Evolutionary conservation across 2,329 filamentous ascomycete genomes (phyloP).

Genomic region (Apiospora hydei): DNA sequence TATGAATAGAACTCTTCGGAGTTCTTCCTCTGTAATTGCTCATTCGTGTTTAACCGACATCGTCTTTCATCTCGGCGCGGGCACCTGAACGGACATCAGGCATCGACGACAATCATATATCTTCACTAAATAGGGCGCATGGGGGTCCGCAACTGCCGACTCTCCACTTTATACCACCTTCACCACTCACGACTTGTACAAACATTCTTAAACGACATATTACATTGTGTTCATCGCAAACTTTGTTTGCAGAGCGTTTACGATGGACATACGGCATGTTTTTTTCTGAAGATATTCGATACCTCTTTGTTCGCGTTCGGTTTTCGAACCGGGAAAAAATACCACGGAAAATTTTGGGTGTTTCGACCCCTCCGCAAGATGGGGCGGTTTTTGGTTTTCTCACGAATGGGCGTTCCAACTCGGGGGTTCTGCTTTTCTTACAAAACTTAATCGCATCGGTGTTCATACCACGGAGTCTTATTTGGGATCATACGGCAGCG

Average conservation of each 20-base stretch:
- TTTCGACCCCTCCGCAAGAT: conserved; percentile 48
- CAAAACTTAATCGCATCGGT: conserved; percentile 54
- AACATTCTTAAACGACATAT: conserved; percentile 58
- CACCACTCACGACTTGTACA: conserved; percentile 53
- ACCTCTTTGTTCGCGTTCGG: conserved; percentile 50
- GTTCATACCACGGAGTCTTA: conserved; percentile 54
- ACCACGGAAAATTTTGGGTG: conserved; percentile 37
- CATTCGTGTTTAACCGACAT: conserved; percentile 40
- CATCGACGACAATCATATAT: conserved; percentile 51
- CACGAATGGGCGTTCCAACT: conserved; percentile 53
- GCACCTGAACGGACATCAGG: conserved; percentile 34
- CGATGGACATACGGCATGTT: conserved; percentile 48
- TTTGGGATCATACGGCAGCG: conserved; percentile 48
- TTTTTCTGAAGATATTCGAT: conserved; percentile 54
- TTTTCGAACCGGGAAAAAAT: conserved; percentile 37
- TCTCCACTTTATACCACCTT: conserved; percentile 38
- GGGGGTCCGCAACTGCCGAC: conserved; percentile 40
- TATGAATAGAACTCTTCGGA: conserved; percentile 28
- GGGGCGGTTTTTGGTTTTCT: conserved; percentile 47
- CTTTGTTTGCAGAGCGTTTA: conserved; percentile 35
- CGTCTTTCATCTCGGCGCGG: conserved; percentile 1
- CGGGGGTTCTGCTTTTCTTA: conserved; percentile 55
- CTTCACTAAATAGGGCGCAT: conserved; percentile 38
- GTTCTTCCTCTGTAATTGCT: conserved; percentile 37
- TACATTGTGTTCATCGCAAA: conserved; percentile 43